Conservation (phyloP, 2,329 filamentous ascomycete genomes). For the Pyricularia sp. region DNA sequence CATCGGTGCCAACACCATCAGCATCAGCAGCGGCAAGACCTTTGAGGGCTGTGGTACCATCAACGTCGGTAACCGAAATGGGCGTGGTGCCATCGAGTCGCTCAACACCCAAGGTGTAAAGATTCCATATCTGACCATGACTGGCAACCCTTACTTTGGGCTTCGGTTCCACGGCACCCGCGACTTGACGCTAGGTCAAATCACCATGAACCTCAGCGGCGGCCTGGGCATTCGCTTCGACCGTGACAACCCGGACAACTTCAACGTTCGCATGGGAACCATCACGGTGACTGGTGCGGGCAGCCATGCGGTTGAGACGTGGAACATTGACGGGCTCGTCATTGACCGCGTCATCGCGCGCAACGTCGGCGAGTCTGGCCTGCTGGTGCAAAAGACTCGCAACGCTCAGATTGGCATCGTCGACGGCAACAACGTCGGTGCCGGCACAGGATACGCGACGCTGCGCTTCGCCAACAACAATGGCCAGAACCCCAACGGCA, state of each 20-base stretch:
- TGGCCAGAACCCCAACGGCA: conserved; percentile 35
- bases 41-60: conserved; percentile 52
- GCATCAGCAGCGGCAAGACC: conserved; percentile 40
- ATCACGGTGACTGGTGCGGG: conserved; percentile 42
- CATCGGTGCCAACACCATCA: conserved; percentile 43
- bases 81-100: conserved; percentile 44
- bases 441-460: conserved; percentile 44
- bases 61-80: conserved; percentile 29
- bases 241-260: conserved; percentile 40
- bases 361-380: conserved; percentile 44
- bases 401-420: conserved; percentile 44
- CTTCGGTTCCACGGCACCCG: conserved; percentile 43
- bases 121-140: conserved; percentile 48
- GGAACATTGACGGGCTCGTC: conserved; percentile 46
- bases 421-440: conserved; percentile 43
- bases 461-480: conserved; percentile 49
- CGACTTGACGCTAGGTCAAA: conserved; percentile 37
- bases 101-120: conserved; percentile 33
- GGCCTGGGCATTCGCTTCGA: conserved; percentile 50
- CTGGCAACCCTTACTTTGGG: conserved; percentile 48
- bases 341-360: conserved; percentile 43
- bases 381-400: conserved; percentile 43
- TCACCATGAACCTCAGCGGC: conserved; percentile 44
- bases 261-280: conserved; percentile 42
- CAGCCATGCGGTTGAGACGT: conserved; percentile 48